Base-by-base conservation (phyloP, 2,329 filamentous ascomycete species). In the Diaporthe sp. region DNA sequence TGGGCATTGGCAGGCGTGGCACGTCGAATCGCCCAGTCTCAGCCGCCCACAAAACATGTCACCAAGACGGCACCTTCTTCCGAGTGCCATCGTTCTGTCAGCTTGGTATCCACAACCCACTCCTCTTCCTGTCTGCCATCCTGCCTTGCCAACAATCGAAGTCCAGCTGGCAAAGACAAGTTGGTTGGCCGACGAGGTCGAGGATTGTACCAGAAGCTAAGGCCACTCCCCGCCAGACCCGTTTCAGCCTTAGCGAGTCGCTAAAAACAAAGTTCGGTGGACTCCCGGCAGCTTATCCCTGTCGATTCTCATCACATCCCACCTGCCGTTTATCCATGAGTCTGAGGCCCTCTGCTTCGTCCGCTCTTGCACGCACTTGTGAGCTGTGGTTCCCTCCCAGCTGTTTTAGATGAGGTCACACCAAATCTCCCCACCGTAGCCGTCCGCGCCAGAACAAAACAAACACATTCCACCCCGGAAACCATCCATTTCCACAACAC, bases 401-500 rank as follows among this genome's bases (percentile, higher is more conserved):
- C 13, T 69, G 70, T 72, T 69, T 61, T 59, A 53, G 42, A 55
- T 70, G 62, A 74, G 72, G 61, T 74, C 72, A 74, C 72, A 69
- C 65, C 42, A 28, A 68, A 73, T 73, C 59, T 62, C 70, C 55
- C 44, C 58, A 62, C 49, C n/a, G n/a, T 42, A n/a, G 25, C 51
- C 12, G 28, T 39, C 49, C 62, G 31, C 22, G 49, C 46, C n/a
- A 28, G 49, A 13, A 19, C 65, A 46, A 68, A 69, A 69, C 65
- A 69, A 69, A 69, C 65, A 69, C 65, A 55, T 55, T 69, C 65
- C 61, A 67, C 61, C 25, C 8, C 15, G 17, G n/a, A 10, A 25
- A 9, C 28, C 8, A 28, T 49, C n/a, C 19, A 28, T 42, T 42
- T 28, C 46, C 44, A n/a, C 51, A 69, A 53, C 65, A 69, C 22